Base-by-base conservation (phyloP, 495 filamentous ascomycete species). In the Penicillium subrubescens region DNA sequence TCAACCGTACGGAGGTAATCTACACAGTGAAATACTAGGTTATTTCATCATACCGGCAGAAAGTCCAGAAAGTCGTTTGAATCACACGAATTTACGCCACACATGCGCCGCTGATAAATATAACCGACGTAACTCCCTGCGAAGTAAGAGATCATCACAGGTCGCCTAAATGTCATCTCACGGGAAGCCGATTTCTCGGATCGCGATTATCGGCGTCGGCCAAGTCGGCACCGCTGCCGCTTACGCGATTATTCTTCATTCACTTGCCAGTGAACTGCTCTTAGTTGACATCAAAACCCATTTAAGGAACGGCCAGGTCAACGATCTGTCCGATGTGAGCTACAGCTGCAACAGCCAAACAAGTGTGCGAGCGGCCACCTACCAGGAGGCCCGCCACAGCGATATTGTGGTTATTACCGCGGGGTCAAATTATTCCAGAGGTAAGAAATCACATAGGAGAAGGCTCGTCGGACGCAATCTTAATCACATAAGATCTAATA, bases 371-470 rank as follows among this genome's bases (percentile, higher is more conserved):
- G 69, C 66, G 2, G 80, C 71, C 2, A 76, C 67, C 23, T 68
- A 75, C 52, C 72, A 71, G 19, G 81, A 84, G 43, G 80, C 79
- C 6, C 69, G 75, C 33, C 72, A 81, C 55, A 76, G 73, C 19
- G 79, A 82, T 65, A 76, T 84, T 23, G 70, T 84, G 25, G 72
- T 83, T 39, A 74, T 83, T 46, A 81, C 80, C 12, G 79, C 78
- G 6, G 81, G 81, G 10, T 77, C 81, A 3, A 82, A 77, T 58
- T 62, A 53, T 44, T 59, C 50, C 33, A 17, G 10, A 39, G 63
- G 67, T 70, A 51, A 60, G 41, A 53, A 53, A 35, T 35, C 33
- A 35, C 33, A 3, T 35, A 35, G 33, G 33, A 11, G 33, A 35
- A 35, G 33, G 33, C 33, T 35, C 33, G 33, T 11, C 33, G 33